Evolutionary conservation across 192 early-diverging fungal species (phyloP), one percentile per base, ranked within the genome.

Genomic region (Funneliformis geosporum): DNA sequence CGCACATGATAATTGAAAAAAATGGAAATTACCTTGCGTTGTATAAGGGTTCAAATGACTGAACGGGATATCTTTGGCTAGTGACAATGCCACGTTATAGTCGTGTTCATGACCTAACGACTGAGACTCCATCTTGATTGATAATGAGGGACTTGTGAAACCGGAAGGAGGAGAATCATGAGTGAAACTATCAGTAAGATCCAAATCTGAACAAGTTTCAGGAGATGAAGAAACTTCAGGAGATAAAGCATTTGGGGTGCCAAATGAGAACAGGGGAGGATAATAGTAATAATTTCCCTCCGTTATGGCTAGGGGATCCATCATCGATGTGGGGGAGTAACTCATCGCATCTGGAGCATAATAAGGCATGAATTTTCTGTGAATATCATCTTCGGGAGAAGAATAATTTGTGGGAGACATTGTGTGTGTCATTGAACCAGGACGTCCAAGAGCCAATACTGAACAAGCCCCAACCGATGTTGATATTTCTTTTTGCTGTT

Each of bases 31-130:
- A 61, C 40, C 40, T 61, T 42, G 33, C 33, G 47, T 44, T n/a
- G 75, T 23, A 76, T 76, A 76, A 12, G 61, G 46, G 23, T 33
- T 33, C 7, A 76, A 65, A 65, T 62, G 61, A 61, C 33, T 12
- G 5, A 76, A 65, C 25, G 75, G 42, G n/a, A 76, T 64, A 43
- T 76, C 75, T 65, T 76, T 76, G n/a, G 75, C 61, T 38, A 76
- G 44, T 23, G 75, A 23, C 42, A 76, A 60, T 23, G 75, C 75
- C 2, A 76, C 42, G 46, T 64, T 76, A 76, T 76, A 76, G 28
- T 76, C 75, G 33, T 76, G 33, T 23, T 76, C 67, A 40, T 43
- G 40, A 69, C 18, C 9, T 43, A 69, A 69, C 7, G 62, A 65
- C 21, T 69, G 67, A 46, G 60, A 21, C 23, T 76, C 75, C 61